Conservation (phyloP, 352 stramenopile genomes). For the Phytophthora cryptogea region DNA sequence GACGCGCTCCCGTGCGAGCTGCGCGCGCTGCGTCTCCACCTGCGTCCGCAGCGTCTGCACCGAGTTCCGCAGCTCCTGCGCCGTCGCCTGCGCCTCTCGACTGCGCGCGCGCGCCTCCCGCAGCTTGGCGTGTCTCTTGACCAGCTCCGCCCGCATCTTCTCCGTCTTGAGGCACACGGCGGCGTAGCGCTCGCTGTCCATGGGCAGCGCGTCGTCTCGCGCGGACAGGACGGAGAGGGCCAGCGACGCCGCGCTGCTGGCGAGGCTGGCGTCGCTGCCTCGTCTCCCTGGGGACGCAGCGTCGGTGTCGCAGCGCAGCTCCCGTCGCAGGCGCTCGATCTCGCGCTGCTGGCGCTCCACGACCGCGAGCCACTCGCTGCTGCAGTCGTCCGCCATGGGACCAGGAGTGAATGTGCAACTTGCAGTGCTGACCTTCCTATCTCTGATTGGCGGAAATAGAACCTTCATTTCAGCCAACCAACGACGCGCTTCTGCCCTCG, state of each 20-base stretch:
- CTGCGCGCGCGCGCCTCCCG: slow-evolving; percentile 36
- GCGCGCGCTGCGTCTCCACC: slow-evolving; percentile 11
- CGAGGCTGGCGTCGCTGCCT: slow-evolving; percentile 18
- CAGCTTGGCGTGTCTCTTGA: slow-evolving; percentile 39
- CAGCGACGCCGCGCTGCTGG: slow-evolving; percentile 30
- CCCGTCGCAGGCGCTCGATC: slow-evolving; percentile 43
- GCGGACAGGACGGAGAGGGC: slow-evolving; percentile 33
- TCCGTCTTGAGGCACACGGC: slow-evolving; percentile 51
- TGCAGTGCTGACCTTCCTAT: neutral
- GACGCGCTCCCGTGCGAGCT: slow-evolving; percentile 24
- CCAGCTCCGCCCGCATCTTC: slow-evolving; percentile 33
- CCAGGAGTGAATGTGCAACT: neutral
- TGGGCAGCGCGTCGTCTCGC: slow-evolving; percentile 15
- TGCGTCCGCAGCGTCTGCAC: slow-evolving; percentile 13
- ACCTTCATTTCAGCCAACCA: neutral
- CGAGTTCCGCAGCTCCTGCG: slow-evolving; percentile 5
- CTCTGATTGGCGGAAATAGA: slow-evolving; percentile 16
- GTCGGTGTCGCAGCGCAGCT: neutral
- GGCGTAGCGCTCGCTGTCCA: slow-evolving; percentile 50
- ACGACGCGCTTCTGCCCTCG: neutral
- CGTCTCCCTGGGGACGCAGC: slow-evolving; percentile 1
- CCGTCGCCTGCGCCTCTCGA: slow-evolving; percentile 18
- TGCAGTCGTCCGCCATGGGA: slow-evolving; percentile 14
- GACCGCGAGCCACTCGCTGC: slow-evolving; percentile 42
- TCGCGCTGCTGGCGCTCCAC: slow-evolving; percentile 55